Evolutionary conservation across 2,329 filamentous ascomycete genomes (phyloP), one percentile per base, ranked within the genome.

Genomic region (Immersiporthe knoxdaviesiana): DNA sequence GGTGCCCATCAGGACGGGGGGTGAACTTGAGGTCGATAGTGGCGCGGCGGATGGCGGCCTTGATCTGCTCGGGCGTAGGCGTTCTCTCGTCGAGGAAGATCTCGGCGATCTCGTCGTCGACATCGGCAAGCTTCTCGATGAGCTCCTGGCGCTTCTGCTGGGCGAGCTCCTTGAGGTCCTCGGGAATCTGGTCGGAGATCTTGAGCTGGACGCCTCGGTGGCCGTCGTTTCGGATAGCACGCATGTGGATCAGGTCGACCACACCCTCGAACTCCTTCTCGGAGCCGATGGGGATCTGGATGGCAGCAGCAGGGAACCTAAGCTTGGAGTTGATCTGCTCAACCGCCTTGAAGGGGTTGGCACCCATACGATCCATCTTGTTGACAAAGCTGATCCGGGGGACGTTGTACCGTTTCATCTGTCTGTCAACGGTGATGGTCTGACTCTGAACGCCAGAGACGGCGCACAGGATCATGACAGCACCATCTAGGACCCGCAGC

Each of bases 361-460:
- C 93, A 70, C 96, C 96, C 92, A 97, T 97, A 73, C 96, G 91
- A 78, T 99, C 96, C 95, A 99, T 98, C 87, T 99, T 99, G 85
- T 99, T 99, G 79, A 99, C 90, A 77, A 99, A 99, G 67, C 92
- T 97, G 79, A 99, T 90, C 75, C 96, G 88, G 71, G 96, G 96
- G 72, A 99, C 91, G 78, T 98, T 95, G 85, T 99, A 99, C 74
- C 96, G 90, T 84, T 94, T 93, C 96, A 99, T 99, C 84, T 99
- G 96, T 75, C 96, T 89, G 80, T 99, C 94, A 73, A 99, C 96
- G 1, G 96, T 99, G 75, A 97, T 97, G 27, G 96, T 99, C 83
- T 99, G 96, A 78, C 91, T 95, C 82, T 99, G 96, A 44, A 99
- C 96, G 78, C 96, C 96, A 76, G 93, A 97, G 71, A 98, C 96